Base-by-base conservation (phyloP, 805 yeast genomes). In the Lipomyces sp. region DNA sequence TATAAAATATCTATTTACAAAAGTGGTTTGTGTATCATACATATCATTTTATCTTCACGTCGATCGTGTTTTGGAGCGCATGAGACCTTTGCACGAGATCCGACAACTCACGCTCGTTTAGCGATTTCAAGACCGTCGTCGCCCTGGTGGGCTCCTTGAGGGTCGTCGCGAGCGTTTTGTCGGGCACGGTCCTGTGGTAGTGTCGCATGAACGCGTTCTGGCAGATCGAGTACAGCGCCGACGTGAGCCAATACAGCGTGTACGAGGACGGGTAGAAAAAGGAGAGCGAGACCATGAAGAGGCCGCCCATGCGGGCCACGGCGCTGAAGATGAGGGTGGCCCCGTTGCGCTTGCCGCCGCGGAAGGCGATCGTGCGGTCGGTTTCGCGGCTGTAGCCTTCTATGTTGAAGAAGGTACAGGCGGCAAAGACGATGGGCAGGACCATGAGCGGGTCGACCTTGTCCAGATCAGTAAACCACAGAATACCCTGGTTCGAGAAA, bases 241-340 rank as follows among this genome's bases (percentile, higher is more conserved):
- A 88, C 40, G 91, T 81, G 28, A 87, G 75, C 98, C 98, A 91
- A 68, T 90, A 91, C n/a, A 88, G 6, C 11, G 47, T 32, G 22
- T 36, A 40, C 28, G 54, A 45, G 43, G 83, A 72, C 0, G 98
- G 95, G 0, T 95, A 95, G 61, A 89, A 93, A 36, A 89, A 79
- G 0, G 95, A 75, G 18, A 89, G 73, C 4, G 88, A 89, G 84
- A 88, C 87, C 68, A 91, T 73, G 57, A 86, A 80, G 1, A 89
- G 80, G 45, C 86, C 80, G 21, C 91, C 81, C 57, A 86, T 73
- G 61, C 96, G 74, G 2, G 95, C 32, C 19, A 46, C 10, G 2
- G 19, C 26, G 10, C 14, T n/a, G 24, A 54, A 18, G 1, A 54
- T 1, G 14, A n/a, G 14, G 13, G 46, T 2, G 28, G 40, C 19